These are phyloP conservation scores for Clavispora vitiphila DNA, from an alignment of 805 yeast genomes.

Conservation along the genomic window DNA sequence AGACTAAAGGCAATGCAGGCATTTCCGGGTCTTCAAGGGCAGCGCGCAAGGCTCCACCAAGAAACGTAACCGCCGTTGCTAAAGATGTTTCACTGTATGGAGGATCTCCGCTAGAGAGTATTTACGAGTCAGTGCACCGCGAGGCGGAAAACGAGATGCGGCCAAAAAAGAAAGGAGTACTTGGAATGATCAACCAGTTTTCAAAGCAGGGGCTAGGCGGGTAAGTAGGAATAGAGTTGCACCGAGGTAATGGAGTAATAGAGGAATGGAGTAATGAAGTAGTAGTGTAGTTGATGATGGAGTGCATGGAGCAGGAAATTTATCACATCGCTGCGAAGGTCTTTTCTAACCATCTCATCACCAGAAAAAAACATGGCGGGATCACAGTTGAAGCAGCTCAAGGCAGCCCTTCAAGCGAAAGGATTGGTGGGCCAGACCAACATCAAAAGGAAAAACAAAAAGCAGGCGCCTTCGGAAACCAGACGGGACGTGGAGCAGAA, in stretches of 20 bases:
- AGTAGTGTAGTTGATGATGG: not conserved
- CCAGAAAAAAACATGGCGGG: slow-evolving; percentile 55
- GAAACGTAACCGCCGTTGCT: not conserved
- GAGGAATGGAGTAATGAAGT: not conserved
- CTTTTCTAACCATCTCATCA: slow-evolving; percentile 1
- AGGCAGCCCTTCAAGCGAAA: slow-evolving; percentile 66
- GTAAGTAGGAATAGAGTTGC: slow-evolving; percentile 4
- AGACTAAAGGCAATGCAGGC: not conserved
- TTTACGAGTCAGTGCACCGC: slow-evolving; percentile 25
- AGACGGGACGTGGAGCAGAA: slow-evolving; percentile 62
- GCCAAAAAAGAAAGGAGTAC: slow-evolving; percentile 48
- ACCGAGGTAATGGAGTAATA: too few relatives aligned
- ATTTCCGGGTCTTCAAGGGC: not conserved
- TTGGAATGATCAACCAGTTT: slow-evolving; percentile 76
- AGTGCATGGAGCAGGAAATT: not conserved
- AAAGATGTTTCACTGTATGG: not conserved
- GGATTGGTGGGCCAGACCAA: slow-evolving; percentile 88
- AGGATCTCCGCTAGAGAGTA: slow-evolving; percentile 7
- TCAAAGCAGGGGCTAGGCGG: slow-evolving; percentile 48
- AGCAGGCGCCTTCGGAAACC: slow-evolving; percentile 54
- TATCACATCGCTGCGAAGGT: slow-evolving; percentile 1
- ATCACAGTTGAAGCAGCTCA: slow-evolving; percentile 80
- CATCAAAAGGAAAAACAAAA: slow-evolving; percentile 50
- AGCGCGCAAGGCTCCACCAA: not conserved
- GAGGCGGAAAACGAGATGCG: slow-evolving; percentile 25